A percentile compares a stretch with the other conserved stretches of the same genome.
Conservation (phyloP, 176 grass and related monocot species). For the Rhynchospora tenuis region DNA sequence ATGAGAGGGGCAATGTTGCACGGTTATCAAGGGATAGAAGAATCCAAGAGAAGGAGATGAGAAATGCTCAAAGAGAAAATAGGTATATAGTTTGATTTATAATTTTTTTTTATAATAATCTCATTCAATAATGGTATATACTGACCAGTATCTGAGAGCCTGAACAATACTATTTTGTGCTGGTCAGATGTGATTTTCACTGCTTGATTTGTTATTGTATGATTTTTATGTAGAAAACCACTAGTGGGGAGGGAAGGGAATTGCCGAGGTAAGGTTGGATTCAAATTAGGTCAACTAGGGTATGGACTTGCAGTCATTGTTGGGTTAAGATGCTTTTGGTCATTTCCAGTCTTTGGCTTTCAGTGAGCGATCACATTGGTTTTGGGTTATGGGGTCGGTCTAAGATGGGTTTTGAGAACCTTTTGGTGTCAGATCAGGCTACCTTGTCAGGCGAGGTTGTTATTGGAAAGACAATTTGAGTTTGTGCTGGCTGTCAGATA, state of each 20-base stretch:
- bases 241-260: too few relatives aligned
- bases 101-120: background rate
- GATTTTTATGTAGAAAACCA: too few relatives aligned
- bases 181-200: background rate
- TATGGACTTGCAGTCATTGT: background rate
- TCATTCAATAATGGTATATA: background rate
- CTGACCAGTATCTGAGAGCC: background rate
- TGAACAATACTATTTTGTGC: background rate
- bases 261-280: background rate
- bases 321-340: background rate
- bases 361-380: background rate
- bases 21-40: slow-evolving; percentile 29
- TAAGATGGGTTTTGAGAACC: background rate
- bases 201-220: background rate
- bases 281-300: background rate
- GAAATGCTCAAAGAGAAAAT: slow-evolving; percentile 7
- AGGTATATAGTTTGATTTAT: slow-evolving; percentile 8
- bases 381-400: background rate
- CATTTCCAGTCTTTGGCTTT: background rate
- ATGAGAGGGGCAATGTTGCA: slow-evolving; percentile 37
- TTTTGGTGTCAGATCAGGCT: background rate
- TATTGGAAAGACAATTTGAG: background rate
- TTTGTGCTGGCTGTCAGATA: background rate
- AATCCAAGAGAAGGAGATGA: slow-evolving; percentile 40
- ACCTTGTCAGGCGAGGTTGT: background rate